These are phyloP conservation scores for Plasmopara viticola DNA, from an alignment of 352 stramenopile genomes.

Conservation along the genomic window DNA sequence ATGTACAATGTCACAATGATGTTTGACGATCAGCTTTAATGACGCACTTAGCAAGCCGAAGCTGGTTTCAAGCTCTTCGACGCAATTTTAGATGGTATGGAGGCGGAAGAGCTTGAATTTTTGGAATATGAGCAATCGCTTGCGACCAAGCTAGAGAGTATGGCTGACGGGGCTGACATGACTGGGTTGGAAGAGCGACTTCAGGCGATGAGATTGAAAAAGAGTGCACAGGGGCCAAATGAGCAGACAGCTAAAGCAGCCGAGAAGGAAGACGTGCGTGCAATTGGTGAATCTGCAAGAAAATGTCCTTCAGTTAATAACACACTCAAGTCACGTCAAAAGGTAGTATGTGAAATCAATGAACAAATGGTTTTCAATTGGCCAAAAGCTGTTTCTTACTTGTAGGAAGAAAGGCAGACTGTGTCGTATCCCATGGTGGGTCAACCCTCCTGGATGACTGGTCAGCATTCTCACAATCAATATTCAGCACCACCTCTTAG, in stretches of 20 bases:
- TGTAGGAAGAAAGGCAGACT: constrained; percentile 7
- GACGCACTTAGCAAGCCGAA: constrained; percentile 48
- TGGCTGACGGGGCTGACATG: constrained; percentile 12
- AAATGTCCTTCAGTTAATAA: constrained; percentile 3
- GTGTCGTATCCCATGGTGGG: constrained; percentile 51
- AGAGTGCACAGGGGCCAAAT: constrained; percentile 18
- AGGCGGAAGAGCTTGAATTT: constrained; percentile 53
- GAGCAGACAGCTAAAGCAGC: constrained; percentile 5
- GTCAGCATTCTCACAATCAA: constrained; percentile 7
- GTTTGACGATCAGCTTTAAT: constrained; percentile 3
- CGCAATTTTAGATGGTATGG: constrained; percentile 74
- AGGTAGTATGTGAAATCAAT: constrained; percentile 11
- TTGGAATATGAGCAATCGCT: constrained; percentile 49
- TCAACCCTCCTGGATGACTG: constrained; percentile 59
- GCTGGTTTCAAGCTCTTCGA: constrained; percentile 62
- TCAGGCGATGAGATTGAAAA: constrained; percentile 43
- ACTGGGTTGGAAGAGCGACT: constrained; percentile 47
- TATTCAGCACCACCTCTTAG: constrained; percentile 29
- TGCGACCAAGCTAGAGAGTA: constrained; percentile 9
- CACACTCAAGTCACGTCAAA: constrained; percentile 14
- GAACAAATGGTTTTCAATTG: not conserved
- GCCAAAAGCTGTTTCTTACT: not conserved
- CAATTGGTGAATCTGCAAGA: constrained; percentile 2
- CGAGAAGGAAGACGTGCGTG: constrained; percentile 12
- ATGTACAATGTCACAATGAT: no score